Conservation (phyloP, 495 filamentous ascomycete species). For the Neurospora pannonica region DNA sequence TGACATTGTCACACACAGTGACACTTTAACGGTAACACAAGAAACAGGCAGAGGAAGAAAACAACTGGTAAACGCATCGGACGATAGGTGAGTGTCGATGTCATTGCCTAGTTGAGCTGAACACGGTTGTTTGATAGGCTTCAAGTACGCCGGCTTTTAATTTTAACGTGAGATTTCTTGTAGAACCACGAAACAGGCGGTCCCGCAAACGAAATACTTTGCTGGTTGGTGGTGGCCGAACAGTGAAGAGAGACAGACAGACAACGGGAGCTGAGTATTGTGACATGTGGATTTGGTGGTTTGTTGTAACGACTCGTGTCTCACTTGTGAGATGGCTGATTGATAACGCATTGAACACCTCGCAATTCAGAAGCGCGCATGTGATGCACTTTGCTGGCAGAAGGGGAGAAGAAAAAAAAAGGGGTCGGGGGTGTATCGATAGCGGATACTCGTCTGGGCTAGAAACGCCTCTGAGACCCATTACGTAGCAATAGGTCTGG, state of each 20-base stretch:
- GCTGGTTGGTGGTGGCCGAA: neutral
- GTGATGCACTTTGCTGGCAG: neutral
- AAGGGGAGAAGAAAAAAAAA: neutral
- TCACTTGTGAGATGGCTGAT: neutral
- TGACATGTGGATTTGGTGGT: neutral
- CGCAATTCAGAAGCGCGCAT: neutral
- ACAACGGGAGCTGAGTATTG: neutral
- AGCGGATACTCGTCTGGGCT: neutral
- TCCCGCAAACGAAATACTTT: neutral
- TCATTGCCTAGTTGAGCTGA: neutral
- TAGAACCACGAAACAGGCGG: neutral
- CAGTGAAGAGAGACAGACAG: neutral
- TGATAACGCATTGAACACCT: neutral
- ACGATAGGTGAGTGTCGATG: neutral
- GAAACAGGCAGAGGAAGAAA: neutral
- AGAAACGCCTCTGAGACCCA: too few relatives aligned
- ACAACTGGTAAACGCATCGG: neutral
- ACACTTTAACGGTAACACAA: neutral
- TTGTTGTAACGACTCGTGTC: neutral
- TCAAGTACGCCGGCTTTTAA: neutral
- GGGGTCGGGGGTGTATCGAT: neutral
- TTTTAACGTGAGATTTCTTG: neutral
- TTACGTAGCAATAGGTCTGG: too few relatives aligned
- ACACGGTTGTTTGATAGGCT: neutral
- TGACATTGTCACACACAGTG: neutral